Percentiles rank a stretch among this genome's conserved stretches.
Evolutionary conservation across 2,329 filamentous ascomycete genomes (phyloP).

Genomic region (Monosporascus sp.): DNA sequence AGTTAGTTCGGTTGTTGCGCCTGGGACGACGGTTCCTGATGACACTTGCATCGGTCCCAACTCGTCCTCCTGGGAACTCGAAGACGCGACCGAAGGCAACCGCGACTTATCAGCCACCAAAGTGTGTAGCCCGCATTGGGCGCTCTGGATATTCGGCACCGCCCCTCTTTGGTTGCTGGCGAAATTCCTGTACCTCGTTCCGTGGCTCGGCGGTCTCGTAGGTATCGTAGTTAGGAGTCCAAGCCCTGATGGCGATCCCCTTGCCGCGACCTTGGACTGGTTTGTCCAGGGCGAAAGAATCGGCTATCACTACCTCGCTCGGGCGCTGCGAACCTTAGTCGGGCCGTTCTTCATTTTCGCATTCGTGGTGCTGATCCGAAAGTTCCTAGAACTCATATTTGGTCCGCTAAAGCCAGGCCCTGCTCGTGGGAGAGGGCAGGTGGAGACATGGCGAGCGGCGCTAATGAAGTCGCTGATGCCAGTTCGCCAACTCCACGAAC

Average conservation of each 20-base stretch:
- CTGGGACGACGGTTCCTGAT: conserved; percentile 42
- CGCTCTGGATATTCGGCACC: conserved; percentile 36
- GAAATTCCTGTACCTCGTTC: conserved; percentile 37
- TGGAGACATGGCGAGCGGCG: conserved; percentile 38
- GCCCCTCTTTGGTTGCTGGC: conserved; percentile 35
- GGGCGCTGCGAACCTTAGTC: conserved; percentile 33
- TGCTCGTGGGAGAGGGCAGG: conserved; percentile 24
- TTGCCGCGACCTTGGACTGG: conserved; percentile 42
- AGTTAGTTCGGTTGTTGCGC: conserved; percentile 42
- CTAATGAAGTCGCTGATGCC: conserved; percentile 42
- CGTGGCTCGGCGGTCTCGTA: conserved; percentile 39
- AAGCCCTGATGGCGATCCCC: conserved; percentile 23
- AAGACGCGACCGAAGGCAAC: conserved; percentile 41
- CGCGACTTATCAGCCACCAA: conserved; percentile 35
- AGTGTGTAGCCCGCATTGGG: conserved; percentile 39
- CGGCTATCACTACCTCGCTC: conserved; percentile 44
- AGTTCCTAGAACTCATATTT: conserved; percentile 33
- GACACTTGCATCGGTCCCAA: conserved; percentile 50
- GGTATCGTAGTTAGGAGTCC: conserved; percentile 39
- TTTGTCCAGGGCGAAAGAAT: conserved; percentile 42
- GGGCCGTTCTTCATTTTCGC: conserved; percentile 40
- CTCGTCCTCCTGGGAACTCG: conserved; percentile 51
- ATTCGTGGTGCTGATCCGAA: conserved; percentile 36
- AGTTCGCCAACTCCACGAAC: conserved; percentile 35
- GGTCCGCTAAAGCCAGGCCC: conserved; percentile 31